Base-by-base conservation (phyloP, 179 eudicot species). In the Monotropa hypopitys region DNA sequence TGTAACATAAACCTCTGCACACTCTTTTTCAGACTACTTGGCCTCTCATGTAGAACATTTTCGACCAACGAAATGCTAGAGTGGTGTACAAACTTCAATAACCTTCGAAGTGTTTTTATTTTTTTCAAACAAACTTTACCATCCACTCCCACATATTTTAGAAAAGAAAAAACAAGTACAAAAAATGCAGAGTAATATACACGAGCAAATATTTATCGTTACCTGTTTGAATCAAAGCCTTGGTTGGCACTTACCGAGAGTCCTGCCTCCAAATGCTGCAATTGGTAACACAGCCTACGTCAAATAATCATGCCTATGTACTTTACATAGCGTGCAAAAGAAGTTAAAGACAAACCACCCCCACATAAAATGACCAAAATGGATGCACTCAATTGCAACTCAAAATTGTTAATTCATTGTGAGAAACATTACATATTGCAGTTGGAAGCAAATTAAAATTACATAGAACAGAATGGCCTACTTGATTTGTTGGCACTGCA, bases 191-290 rank as follows among this genome's bases (percentile, higher is more conserved):
- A 53, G 53, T 46, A 5, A 42, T 20, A 71, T n/a, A 13, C 72
- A 32, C 72, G 59, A 72, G 32, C n/a, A 47, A 18, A 4, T 28
- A 35, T 63, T 20, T 4, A 68, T 21, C 21, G 75, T 74, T 76
- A 93, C 97, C 97, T 89, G 79, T 89, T 88, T 79, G 97, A 82
- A 79, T 89, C 93, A 80, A 89, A 88, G 35, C 91, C 97, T 80
- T 85, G 75, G 62, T 87, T 89, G 49, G 72, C 84, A 84, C 92
- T 89, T 53, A 88, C 87, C 0, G 95, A 87, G 40, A 94, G 92
- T 80, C 98, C 98, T 21, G 89, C 93, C 86, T 94, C 98, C 81
- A 82, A 76, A 88, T 88, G 90, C 98, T 94, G 90, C 82, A 87
- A 81, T 51, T 10, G 32, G 82, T 40, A 61, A 15, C 45, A 53